Evolutionary conservation across 345 rosid genomes (phyloP), one percentile per base, ranked within the genome.

Genomic region (Gossypium anomalum): DNA sequence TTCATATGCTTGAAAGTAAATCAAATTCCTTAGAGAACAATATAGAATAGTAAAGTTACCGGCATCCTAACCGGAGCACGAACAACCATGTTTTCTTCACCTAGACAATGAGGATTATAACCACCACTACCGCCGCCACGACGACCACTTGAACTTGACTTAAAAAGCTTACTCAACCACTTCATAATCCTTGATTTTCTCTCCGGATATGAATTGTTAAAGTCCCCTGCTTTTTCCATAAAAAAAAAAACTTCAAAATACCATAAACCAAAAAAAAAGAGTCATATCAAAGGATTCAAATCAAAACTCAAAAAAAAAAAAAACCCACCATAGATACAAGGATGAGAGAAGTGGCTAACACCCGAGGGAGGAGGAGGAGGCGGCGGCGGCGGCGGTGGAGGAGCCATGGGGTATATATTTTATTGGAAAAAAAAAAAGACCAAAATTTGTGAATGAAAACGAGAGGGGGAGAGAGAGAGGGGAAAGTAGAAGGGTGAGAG

Each of bases 121-220:
- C 84, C 77, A 44, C 80, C 78, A 22, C 85, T 78, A 11, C 76
- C 79, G 15, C 81, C 56, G 63, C 76, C 72, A 10, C 82, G 75
- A 13, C 86, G 81, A 34, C 90, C 82, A 79, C 70, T 82, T 38
- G 88, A 76, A 47, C 90, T 85, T 64, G 81, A 79, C 79, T 89
- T 95, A 63, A 95, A 95, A 67, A 95, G 84, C 82, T 89, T 95
- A 71, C 97, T 78, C 64, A 95, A 84, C 99, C 99, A 95, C 86
- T 90, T 93, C 93, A 91, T 84, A 67, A 95, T 83, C 77, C 93
- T 83, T 52, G 97, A 91, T 83, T 89, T 91, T 79, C 86, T 89
- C 85, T 91, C 92, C 85, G 89, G 83, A 81, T 83, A 76, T 14
- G 93, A 83, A 74, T 91, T 88, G 76, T 85, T 88, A 86, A 78